phyloP scores from a whole-genome alignment of 2,329 filamentous ascomycete species.

The Aspergillus cejpii region DNA sequence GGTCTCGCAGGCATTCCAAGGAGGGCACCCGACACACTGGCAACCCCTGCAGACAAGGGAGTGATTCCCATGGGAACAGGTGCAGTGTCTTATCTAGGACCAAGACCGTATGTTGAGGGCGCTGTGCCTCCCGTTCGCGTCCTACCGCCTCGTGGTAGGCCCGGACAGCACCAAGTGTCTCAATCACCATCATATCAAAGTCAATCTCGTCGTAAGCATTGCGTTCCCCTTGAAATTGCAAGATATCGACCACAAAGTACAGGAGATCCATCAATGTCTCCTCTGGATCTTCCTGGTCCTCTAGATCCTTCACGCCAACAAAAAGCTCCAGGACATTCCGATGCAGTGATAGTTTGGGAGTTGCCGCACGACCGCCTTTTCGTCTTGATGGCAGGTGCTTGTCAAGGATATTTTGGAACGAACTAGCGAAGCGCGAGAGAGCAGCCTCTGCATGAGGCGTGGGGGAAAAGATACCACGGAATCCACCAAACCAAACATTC shows the following conservation, averaged over 20 bases:
- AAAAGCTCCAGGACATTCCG: constrained; percentile 76
- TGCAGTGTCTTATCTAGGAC: constrained; percentile 89
- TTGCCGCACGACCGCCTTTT: constrained; percentile 50
- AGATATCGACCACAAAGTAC: constrained; percentile 92
- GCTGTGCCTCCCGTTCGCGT: constrained; percentile 28
- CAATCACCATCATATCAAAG: constrained; percentile 84
- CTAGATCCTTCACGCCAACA: constrained; percentile 70
- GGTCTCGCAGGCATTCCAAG: constrained; percentile 69
- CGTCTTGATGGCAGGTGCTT: constrained; percentile 77
- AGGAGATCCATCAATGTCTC: constrained; percentile 86
- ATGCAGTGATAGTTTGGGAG: constrained; percentile 51
- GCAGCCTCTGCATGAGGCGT: constrained; percentile 56
- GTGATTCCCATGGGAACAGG: constrained; percentile 88
- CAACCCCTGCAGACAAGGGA: constrained; percentile 72
- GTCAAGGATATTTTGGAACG: constrained; percentile 71
- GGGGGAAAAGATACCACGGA: constrained; percentile 86
- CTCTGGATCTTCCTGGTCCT: constrained; percentile 67
- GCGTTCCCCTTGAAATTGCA: constrained; percentile 91
- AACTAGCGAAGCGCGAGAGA: constrained; percentile 67
- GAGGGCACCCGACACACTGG: constrained; percentile 86
- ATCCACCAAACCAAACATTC: constrained; percentile 89
- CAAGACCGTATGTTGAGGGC: constrained; percentile 65
- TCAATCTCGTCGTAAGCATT: constrained; percentile 98
- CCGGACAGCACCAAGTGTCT: constrained; percentile 75
- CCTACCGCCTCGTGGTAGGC: constrained; percentile 59